Conservation (phyloP, 768 basidiomycete species). For the Amyloporia xantha region DNA sequence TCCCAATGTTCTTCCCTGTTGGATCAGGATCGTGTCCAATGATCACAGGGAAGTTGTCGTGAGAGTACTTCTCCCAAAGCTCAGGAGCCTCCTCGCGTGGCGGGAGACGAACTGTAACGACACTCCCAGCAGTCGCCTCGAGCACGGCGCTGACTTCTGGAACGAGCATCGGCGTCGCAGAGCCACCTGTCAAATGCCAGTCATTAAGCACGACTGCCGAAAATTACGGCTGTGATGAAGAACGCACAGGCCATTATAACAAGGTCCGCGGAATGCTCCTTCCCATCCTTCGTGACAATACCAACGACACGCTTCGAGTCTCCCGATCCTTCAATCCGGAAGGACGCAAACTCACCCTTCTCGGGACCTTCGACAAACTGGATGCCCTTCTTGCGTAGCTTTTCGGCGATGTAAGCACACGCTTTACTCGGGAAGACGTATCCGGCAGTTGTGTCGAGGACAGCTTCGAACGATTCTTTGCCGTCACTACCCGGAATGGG, state of each 20-base stretch:
- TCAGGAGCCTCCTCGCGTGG: slow-evolving; percentile 2
- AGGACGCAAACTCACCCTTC: slow-evolving; percentile 1
- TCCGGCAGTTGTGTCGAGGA: slow-evolving; percentile 3
- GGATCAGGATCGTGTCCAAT: slow-evolving; percentile 6
- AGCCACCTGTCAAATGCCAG: not conserved
- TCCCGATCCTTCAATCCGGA: slow-evolving; percentile 1
- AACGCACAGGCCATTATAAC: slow-evolving; percentile 5
- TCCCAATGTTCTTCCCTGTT: not conserved
- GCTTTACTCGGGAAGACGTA: slow-evolving; percentile 4
- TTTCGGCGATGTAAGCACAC: slow-evolving; percentile 1
- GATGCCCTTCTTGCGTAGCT: slow-evolving; percentile 2
- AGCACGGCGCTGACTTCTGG: slow-evolving; percentile 4
- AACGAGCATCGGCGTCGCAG: slow-evolving; percentile 5
- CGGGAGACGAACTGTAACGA: slow-evolving; percentile 2
- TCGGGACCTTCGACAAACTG: slow-evolving; percentile 3
- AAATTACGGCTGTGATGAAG: not conserved
- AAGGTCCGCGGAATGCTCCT: not conserved
- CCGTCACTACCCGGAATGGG: not conserved
- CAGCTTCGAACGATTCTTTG: slow-evolving; percentile 3
- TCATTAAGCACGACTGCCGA: not conserved
- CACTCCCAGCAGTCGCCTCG: slow-evolving; percentile 5
- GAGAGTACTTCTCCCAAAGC: slow-evolving; percentile 5
- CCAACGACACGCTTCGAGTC: not conserved
- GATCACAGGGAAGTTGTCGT: slow-evolving; percentile 2
- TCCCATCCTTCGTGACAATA: slow-evolving; percentile 2